Evolutionary conservation across 208 protist species (phyloP).

Genomic region (Trypanosoma conorhini): DNA sequence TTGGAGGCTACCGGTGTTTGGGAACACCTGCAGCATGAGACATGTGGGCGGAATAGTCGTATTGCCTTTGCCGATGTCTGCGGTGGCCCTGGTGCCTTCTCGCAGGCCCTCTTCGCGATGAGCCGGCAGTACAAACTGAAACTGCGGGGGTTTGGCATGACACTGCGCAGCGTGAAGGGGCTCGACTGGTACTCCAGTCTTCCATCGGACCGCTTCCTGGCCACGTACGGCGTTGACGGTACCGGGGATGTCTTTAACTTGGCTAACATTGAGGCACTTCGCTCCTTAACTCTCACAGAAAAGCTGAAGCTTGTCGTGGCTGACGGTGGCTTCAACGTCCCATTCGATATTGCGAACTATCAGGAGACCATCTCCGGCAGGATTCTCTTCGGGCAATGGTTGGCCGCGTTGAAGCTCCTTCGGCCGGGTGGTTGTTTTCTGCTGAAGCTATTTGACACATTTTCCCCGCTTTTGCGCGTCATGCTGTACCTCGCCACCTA

Average conservation of each 20-base stretch:
- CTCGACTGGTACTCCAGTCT: constrained; percentile 88
- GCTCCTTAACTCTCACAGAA: constrained; percentile 35
- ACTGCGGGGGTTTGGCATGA: constrained; percentile 85
- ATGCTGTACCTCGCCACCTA: constrained; percentile 84
- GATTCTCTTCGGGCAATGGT: constrained; percentile 87
- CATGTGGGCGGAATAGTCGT: constrained; percentile 12
- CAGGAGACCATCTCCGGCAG: constrained; percentile 90
- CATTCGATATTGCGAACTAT: constrained; percentile 69
- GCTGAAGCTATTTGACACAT: constrained; percentile 92
- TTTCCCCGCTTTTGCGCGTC: constrained; percentile 73
- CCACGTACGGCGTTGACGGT: constrained; percentile 83
- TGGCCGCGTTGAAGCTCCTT: constrained; percentile 74
- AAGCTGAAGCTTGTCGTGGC: constrained; percentile 83
- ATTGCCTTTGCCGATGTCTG: constrained; percentile 88
- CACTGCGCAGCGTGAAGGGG: constrained; percentile 49
- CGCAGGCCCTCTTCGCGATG: constrained; percentile 68
- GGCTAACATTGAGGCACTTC: constrained; percentile 79
- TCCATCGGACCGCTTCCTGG: constrained; percentile 41
- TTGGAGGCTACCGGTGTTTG: constrained; percentile 79
- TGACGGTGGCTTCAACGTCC: constrained; percentile 87
- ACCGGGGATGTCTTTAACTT: constrained; percentile 83
- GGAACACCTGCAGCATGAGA: constrained; percentile 46
- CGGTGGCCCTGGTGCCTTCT: constrained; percentile 89
- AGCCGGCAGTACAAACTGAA: constrained; percentile 35
- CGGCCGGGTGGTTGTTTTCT: constrained; percentile 72